These are phyloP conservation scores for Aspergillus panamensis DNA, from an alignment of 495 filamentous ascomycete species.

Conservation along the genomic window DNA sequence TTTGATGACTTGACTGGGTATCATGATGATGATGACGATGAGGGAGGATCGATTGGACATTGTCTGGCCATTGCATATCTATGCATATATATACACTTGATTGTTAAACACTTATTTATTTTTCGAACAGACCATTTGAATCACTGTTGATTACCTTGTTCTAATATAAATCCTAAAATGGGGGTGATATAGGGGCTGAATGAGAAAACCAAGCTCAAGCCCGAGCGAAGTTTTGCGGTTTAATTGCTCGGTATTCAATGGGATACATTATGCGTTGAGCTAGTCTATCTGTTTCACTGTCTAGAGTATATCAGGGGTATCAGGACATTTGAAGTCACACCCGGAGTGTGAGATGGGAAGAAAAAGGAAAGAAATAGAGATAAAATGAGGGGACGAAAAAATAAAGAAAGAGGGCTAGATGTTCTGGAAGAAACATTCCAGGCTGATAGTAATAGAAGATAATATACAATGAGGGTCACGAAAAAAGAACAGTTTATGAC, in stretches of 20 bases:
- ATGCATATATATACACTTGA: neutral
- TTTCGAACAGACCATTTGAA: neutral
- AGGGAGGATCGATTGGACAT: no score
- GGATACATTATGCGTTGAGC: neutral
- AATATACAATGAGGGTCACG: neutral
- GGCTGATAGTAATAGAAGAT: neutral
- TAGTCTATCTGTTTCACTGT: neutral
- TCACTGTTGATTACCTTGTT: neutral
- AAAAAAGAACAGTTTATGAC: neutral
- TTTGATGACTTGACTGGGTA: neutral
- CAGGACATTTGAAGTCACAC: neutral
- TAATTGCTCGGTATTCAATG: neutral
- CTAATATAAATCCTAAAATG: neutral
- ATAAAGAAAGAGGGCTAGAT: neutral
- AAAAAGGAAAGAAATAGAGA: neutral
- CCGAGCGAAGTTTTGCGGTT: neutral
- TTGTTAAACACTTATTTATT: neutral
- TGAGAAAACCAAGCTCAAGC: neutral
- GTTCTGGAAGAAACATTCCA: neutral
- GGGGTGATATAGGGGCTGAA: neutral
- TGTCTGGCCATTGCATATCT: neutral
- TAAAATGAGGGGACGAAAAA: neutral
- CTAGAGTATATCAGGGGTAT: neutral
- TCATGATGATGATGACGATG: neutral
- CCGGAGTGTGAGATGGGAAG: neutral